Conservation (phyloP, 352 stramenopile genomes). For the Pythium monospermum region DNA sequence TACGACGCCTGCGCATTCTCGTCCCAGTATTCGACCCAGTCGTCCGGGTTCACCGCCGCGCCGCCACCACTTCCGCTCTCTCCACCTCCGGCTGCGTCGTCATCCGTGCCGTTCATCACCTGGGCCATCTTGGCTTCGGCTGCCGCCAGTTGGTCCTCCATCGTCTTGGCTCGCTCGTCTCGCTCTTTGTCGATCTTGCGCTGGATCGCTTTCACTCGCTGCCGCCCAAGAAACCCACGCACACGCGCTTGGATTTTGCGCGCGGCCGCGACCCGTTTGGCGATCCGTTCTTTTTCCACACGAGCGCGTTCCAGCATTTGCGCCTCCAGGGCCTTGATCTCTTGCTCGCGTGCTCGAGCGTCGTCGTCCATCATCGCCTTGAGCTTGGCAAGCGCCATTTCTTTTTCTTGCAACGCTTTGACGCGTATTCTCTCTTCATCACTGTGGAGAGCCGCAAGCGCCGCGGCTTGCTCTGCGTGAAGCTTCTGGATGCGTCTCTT, state of each 20-base stretch:
- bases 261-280: conserved; percentile 39
- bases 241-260: conserved; percentile 51
- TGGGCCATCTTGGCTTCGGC: conserved; percentile 53
- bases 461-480: conserved; percentile 37
- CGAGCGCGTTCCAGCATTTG: conserved; percentile 71
- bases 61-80: conserved; percentile 6
- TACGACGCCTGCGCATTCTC: conserved; percentile 86
- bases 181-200: conserved; percentile 61
- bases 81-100: conserved; percentile 2
- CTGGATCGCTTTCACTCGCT: conserved; percentile 50
- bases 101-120: conserved; percentile 23
- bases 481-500: conserved; percentile 39
- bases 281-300: conserved; percentile 59
- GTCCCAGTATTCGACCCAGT: conserved; percentile 90
- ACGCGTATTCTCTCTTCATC: conserved; percentile 55
- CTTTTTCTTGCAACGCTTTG: conserved; percentile 57
- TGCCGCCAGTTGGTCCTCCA: conserved; percentile 54
- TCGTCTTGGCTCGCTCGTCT: conserved; percentile 41
- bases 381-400: conserved; percentile 55
- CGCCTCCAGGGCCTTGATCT: conserved; percentile 63
- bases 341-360: conserved; percentile 48
- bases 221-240: conserved; percentile 53
- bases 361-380: conserved; percentile 76
- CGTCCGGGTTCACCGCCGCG: conserved; percentile 26
- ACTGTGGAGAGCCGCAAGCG: conserved; percentile 47